Conservation (phyloP, 2,329 filamentous ascomycete genomes). For the Clonostachys rhizophaga region DNA sequence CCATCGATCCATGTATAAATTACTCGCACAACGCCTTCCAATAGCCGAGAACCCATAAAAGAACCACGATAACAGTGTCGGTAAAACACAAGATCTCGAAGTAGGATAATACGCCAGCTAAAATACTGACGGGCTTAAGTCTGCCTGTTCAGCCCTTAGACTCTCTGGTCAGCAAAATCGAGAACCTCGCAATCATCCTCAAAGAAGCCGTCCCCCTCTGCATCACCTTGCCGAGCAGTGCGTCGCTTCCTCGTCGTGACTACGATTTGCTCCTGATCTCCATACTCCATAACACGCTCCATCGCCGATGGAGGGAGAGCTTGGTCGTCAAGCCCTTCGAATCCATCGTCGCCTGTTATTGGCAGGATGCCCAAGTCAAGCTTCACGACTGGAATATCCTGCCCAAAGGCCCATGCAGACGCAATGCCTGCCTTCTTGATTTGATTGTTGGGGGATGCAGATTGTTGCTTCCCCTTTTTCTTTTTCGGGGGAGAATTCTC, state of each 20-base stretch:
- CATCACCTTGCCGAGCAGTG: constrained; percentile 38
- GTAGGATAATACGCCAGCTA: too few species aligned
- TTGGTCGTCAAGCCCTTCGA: constrained; percentile 45
- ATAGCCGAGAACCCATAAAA: too few species aligned
- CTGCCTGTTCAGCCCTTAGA: constrained; percentile 28
- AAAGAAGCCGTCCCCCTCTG: constrained; percentile 75
- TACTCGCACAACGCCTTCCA: too few species aligned
- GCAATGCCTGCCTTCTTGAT: constrained; percentile 7
- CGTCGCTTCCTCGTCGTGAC: constrained; percentile 73
- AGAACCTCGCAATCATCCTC: constrained; percentile 91
- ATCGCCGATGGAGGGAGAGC: constrained; percentile 60
- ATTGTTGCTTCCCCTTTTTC: constrained; percentile 25
- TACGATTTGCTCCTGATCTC: constrained; percentile 72
- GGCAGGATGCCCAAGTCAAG: constrained; percentile 45
- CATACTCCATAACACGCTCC: constrained; percentile 55
- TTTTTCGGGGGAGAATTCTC: constrained; percentile 26
- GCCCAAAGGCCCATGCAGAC: constrained; percentile 55
- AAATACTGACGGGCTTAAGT: too few species aligned
- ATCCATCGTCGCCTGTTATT: constrained; percentile 45
- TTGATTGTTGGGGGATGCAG: constrained; percentile 1
- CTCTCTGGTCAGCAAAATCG: constrained; percentile 74
- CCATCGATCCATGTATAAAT: too few species aligned
- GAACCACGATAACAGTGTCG: too few species aligned
- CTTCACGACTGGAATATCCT: constrained; percentile 42
- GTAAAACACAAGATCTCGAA: too few species aligned